Conservation (phyloP, 2,329 filamentous ascomycete genomes). For the Clonostachys rosea region DNA sequence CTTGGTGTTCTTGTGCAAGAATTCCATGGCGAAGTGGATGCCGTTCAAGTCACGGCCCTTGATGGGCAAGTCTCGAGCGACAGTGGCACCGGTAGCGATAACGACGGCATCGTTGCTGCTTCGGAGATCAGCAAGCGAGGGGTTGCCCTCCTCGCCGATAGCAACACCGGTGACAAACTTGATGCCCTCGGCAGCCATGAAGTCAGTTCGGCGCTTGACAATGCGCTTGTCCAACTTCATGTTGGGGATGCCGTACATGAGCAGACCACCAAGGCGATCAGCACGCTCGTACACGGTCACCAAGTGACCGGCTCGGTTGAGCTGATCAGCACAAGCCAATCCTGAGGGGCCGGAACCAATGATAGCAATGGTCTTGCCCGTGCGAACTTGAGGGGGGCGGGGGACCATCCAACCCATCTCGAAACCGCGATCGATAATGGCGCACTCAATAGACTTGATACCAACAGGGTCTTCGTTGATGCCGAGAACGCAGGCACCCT, state of each 20-base stretch:
- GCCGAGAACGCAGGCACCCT: conserved; percentile 91
- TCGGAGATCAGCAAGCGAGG: conserved; percentile 66
- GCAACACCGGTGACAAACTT: conserved; percentile 73
- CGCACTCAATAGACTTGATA: conserved; percentile 97
- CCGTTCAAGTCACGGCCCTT: conserved; percentile 83
- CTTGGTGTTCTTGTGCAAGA: conserved; percentile 96
- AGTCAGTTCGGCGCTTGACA: conserved; percentile 90
- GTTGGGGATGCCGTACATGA: conserved; percentile 99
- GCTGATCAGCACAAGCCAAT: conserved; percentile 85
- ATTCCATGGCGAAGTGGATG: conserved; percentile 96
- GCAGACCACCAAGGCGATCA: conserved; percentile 82
- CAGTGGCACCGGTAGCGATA: conserved; percentile 88
- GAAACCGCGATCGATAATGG: conserved; percentile 95
- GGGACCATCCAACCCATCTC: conserved; percentile 99
- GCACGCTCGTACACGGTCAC: conserved; percentile 92
- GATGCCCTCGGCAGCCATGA: conserved; percentile 88
- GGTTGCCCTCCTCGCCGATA: conserved; percentile 67
- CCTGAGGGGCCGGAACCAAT: conserved; percentile 91
- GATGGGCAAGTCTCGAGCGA: conserved; percentile 88
- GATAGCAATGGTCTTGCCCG: conserved; percentile 82
- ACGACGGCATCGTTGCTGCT: conserved; percentile 76
- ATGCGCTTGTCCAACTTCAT: conserved; percentile 99
- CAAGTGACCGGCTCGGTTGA: conserved; percentile 85
- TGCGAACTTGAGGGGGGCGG: conserved; percentile 69
- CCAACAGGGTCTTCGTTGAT: conserved; percentile 97